Evolutionary conservation across 1,284 basidiomycete species (phyloP), one percentile per base, ranked within the genome.

Genomic region (Leccinum olivaceoglutinosum): DNA sequence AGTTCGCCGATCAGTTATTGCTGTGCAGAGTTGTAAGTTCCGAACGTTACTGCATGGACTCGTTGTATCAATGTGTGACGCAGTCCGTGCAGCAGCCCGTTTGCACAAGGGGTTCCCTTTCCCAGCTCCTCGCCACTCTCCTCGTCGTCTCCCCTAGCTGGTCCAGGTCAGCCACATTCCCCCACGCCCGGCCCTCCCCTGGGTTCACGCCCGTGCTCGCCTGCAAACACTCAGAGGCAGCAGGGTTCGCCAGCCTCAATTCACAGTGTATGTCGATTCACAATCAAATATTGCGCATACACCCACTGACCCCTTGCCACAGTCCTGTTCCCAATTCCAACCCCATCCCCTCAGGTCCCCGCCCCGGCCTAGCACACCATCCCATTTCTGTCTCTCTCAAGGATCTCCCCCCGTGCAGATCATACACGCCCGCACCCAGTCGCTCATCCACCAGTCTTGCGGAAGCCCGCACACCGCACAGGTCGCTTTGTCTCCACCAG

Each of bases 1-100:
- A 65, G 81, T 87, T 56, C 83, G 87, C 63, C 78, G 79, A 58
- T 82, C 88, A 1, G 81, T 97, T 60, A 79, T 92, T 59, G 80
- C 85, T 38, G 79, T 98, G 66, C 97, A 99, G 77, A 88, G 92
- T 70, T 84, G 94, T 96, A 75, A 75, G 94, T 88, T 2, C 25
- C 10, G 34, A 49, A 25, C n/a, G 53, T 66, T 38, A 59, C 14
- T 4, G 25, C 18, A 11, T 16, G 61, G 41, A 12, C 62, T 39
- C 64, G 49, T 14, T 60, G 68, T 60, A 55, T 62, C 66, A 57
- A 65, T 67, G 8, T 6, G 34, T 60, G 49, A n/a, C 41, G 29
- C 64, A 66, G 62, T 38, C 66, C 70, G 12, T 60, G 53, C n/a
- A 56, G 29, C 10, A 62, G 65, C 12, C 67, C 63, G 1, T 58